Percentiles rank a stretch among this genome's conserved stretches.
These are phyloP conservation scores for Cordyceps fumosorosea DNA, from an alignment of 2,329 filamentous ascomycete genomes.

Conservation along the genomic window DNA sequence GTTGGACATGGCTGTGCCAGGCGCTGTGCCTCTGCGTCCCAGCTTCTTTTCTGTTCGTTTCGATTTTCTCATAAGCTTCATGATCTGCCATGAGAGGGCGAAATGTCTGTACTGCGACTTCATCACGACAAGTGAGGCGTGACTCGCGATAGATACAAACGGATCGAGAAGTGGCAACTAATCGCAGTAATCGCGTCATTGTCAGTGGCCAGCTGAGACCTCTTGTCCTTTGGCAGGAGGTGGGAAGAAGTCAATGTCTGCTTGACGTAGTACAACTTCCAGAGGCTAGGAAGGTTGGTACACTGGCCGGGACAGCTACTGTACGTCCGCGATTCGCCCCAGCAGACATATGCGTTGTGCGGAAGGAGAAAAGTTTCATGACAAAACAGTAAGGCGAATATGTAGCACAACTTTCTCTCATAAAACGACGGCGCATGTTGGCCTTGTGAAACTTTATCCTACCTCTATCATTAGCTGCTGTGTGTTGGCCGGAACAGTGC, in stretches of 20 bases:
- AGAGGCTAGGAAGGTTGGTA: no score
- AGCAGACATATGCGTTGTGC: background rate
- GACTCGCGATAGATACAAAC: background rate
- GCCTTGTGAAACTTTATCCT: no score
- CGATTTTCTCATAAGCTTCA: background rate
- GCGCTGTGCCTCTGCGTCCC: background rate
- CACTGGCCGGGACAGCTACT: no score
- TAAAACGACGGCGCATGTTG: background rate
- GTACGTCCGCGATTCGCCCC: background rate
- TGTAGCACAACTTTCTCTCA: background rate
- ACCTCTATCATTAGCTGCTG: no score
- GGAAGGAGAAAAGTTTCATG: no score
- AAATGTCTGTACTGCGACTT: background rate
- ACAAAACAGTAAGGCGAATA: no score
- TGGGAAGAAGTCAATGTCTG: no score
- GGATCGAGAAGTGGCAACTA: background rate
- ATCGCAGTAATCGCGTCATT: background rate
- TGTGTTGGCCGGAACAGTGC: background rate
- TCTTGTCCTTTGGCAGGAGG: no score
- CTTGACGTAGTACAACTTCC: no score
- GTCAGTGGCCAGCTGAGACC: background rate
- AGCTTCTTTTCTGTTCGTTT: background rate
- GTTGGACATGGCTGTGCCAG: background rate
- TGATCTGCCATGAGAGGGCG: conserved; percentile 4
- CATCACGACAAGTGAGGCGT: background rate